Conservation (phyloP, 2,329 filamentous ascomycete species). For the Raffaelea arxii region DNA sequence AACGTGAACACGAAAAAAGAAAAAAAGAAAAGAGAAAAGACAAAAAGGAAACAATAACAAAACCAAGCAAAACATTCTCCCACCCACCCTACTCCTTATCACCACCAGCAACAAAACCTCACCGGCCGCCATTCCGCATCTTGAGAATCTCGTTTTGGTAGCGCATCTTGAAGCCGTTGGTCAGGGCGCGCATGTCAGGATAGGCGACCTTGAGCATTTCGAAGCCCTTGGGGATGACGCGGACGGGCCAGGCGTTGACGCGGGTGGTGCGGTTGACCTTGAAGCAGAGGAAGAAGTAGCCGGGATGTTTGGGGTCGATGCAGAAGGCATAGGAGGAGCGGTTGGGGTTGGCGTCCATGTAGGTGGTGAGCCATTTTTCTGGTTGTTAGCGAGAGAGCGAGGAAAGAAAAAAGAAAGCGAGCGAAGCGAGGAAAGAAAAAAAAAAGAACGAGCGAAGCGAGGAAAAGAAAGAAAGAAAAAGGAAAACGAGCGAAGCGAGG, state of each 20-base stretch:
- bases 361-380: constrained; percentile 95
- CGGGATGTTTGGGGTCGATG: constrained; percentile 81
- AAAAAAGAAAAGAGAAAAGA: constrained; percentile 2
- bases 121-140: constrained; percentile 28
- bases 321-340: constrained; percentile 94
- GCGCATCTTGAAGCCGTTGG: constrained; percentile 92
- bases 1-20: constrained; percentile 8
- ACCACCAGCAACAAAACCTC: not conserved
- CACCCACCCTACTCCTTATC: no score
- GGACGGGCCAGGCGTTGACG: constrained; percentile 73
- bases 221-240: constrained; percentile 86
- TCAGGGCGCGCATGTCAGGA: constrained; percentile 87
- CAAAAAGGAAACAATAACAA: no score
- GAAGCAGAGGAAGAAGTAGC: constrained; percentile 94
- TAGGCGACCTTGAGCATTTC: constrained; percentile 84
- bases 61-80: no score
- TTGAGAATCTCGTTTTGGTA: constrained; percentile 58
- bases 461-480: not conserved
- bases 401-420: constrained; percentile 2
- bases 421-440: not conserved
- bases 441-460: not conserved
- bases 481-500: not conserved
- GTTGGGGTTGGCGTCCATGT: constrained; percentile 91
- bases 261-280: constrained; percentile 72
- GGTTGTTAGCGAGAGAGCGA: no score